These are phyloP conservation scores for Botrytis porri DNA, from an alignment of 2,329 filamentous ascomycete genomes.

Conservation along the genomic window DNA sequence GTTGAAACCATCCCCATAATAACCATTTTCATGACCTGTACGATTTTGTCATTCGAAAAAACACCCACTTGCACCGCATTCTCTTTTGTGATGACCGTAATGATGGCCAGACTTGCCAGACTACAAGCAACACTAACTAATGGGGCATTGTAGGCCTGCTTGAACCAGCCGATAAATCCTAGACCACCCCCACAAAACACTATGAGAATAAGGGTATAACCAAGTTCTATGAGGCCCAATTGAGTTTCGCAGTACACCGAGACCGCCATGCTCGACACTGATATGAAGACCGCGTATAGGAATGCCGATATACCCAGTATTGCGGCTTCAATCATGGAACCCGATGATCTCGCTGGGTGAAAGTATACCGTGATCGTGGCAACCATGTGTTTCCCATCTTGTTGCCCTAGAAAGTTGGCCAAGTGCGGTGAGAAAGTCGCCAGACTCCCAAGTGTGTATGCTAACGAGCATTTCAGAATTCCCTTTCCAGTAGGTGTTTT, in stretches of 20 bases:
- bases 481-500: slow-evolving; percentile 72
- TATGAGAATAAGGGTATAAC: slow-evolving; percentile 75
- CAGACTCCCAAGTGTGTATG: slow-evolving; percentile 81
- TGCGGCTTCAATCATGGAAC: slow-evolving; percentile 85
- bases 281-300: slow-evolving; percentile 71
- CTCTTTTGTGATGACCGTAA: slow-evolving; percentile 88
- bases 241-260: slow-evolving; percentile 73
- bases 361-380: slow-evolving; percentile 95
- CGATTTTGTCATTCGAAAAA: slow-evolving; percentile 77
- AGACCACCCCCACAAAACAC: slow-evolving; percentile 84
- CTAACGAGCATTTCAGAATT: slow-evolving; percentile 86
- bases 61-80: slow-evolving; percentile 79
- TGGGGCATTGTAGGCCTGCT: slow-evolving; percentile 74
- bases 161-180: slow-evolving; percentile 84
- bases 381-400: slow-evolving; percentile 91
- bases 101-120: slow-evolving; percentile 81
- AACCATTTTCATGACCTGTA: slow-evolving; percentile 80
- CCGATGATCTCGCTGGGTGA: slow-evolving; percentile 79
- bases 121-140: slow-evolving; percentile 83
- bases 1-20: slow-evolving; percentile 72
- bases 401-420: slow-evolving; percentile 70
- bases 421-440: slow-evolving; percentile 78
- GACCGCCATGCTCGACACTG: slow-evolving; percentile 82
- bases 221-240: slow-evolving; percentile 63
- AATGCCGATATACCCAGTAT: slow-evolving; percentile 76